Evolutionary conservation across 495 filamentous ascomycete species (phyloP), one percentile per base, ranked within the genome.

Genomic region (Aspergillus avenaceus): DNA sequence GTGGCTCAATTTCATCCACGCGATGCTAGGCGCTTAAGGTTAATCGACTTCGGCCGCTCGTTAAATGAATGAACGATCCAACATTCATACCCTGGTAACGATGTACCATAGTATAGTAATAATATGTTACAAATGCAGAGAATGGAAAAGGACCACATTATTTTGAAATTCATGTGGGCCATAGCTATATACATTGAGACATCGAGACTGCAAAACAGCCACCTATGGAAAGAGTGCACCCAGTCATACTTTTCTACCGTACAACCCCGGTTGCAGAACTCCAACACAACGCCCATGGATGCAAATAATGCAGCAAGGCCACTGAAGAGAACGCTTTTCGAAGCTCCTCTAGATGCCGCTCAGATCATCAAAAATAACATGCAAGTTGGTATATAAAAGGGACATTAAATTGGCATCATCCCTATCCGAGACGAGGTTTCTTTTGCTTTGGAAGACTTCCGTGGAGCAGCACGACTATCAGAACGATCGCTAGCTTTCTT

Each of bases 1-100:
- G 84, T 92, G 26, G 91, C 91, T 18, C 84, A 89, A 55, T 93
- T 93, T 52, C 87, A 95, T 67, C 88, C 91, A 2, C 83, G 80
- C 50, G 89, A 96, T 69, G 87, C 91, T 0, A 78, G 76, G 45
- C 81, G 78, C 60, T 58, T 96, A 53, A 81, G 86, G 36, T 69
- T 96, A 41, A 79, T 95, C 52, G 88, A 95, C 68, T 96, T 96
- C 73, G 89, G 87, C 8, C 80, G 85, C 48, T 84, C 86, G 40
- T 57, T 95, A 34, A 84, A 87, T 48, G 82, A 84, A 48, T 86
- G 66, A 74, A 49, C 12, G 0, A 5, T 27, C 8, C 24, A 47
- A 49, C 6, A 48, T 31, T 36, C 25, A 42, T 42, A 16, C 1
- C 0, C 8, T 31, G 3, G 2, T 31, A 31, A 9, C 2, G 28